Evolutionary conservation across 768 basidiomycete genomes (phyloP).

Genomic region (Lactarius hengduanensis): DNA sequence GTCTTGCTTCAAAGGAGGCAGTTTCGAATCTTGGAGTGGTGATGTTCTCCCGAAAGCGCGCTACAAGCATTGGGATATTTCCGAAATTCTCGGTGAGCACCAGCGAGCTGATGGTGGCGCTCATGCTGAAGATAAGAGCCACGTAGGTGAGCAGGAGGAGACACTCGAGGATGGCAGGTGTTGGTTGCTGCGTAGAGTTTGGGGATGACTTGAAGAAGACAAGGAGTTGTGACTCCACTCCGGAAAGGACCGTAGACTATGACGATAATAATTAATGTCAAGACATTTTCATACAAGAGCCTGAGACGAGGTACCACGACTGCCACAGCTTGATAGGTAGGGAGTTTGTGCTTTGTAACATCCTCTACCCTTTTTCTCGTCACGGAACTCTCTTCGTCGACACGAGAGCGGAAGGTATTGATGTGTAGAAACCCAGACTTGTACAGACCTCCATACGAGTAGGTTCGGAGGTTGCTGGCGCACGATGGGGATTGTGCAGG

Average conservation of each 20-base stretch:
- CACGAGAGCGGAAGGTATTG: not conserved
- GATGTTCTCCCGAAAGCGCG: constrained; percentile 6
- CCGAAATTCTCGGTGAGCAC: constrained; percentile 25
- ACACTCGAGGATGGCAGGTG: not conserved
- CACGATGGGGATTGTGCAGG: not conserved
- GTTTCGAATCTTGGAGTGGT: not conserved
- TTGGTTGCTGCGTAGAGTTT: not conserved
- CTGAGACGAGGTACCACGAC: constrained; percentile 11
- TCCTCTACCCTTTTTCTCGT: constrained; percentile 9
- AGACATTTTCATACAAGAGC: too few species aligned
- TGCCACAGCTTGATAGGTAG: constrained; percentile 23
- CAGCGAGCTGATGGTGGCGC: constrained; percentile 25
- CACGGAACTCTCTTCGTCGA: not conserved
- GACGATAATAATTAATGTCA: not conserved
- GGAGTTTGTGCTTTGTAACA: constrained; percentile 17
- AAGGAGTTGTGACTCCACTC: constrained; percentile 25
- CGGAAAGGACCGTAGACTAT: constrained; percentile 24
- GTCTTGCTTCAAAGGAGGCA: not conserved
- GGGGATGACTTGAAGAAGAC: constrained; percentile 17
- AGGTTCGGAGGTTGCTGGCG: not conserved
- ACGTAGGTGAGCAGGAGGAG: constrained; percentile 26
- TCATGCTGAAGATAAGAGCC: constrained; percentile 26
- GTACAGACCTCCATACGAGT: not conserved
- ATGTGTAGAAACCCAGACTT: not conserved
- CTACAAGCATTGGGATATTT: constrained; percentile 14